Evolutionary conservation across 2,329 filamentous ascomycete species (phyloP), one percentile per base, ranked within the genome.

Genomic region (Byssoonygena ceratinophila): DNA sequence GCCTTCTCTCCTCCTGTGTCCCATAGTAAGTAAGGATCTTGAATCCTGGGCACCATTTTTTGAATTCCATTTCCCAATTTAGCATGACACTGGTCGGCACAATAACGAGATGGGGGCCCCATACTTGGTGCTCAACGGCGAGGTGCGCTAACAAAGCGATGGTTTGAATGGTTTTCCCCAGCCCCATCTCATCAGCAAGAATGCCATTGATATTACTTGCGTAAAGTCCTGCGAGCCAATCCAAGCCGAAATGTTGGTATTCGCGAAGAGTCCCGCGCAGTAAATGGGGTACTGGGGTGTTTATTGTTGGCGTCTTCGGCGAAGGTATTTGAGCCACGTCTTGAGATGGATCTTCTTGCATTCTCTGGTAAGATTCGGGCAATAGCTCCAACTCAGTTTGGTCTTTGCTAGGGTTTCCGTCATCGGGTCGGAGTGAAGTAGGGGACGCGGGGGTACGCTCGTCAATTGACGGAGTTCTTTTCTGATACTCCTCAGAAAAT

Each of bases 21-120:
- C 94, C 92, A 65, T 97, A 98, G 71, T 98, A 98, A 0, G 90
- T 92, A 54, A 98, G 76, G 52, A 98, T 94, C 66, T 96, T 97
- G 76, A 98, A 98, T 0, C 92, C 91, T 2, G 94, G 92, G 53
- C 90, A 87, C 81, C 74, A 98, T 67, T 98, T 98, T 65, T 97
- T 97, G 77, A 98, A 98, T 69, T 98, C 92, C 85, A 97, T 97
- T 68, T 98, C 94, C 92, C 92, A 98, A 65, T 98, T 98, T 58
- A 98, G 80, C 78, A 98, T 96, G 46, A 98, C 94, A 68, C 90
- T 97, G 1, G 92, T 98, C 1, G 92, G 92, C 1, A 98, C 92
- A 55, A 98, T 85, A 46, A 98, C 87, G 22, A 98, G 74, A 73
- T 98, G 92, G 0, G 92, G 89, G 0, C 94, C 92, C 94, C 92